phyloP scores from a whole-genome alignment of 2,329 filamentous ascomycete genomes.

The Emericellopsis atlantica region DNA sequence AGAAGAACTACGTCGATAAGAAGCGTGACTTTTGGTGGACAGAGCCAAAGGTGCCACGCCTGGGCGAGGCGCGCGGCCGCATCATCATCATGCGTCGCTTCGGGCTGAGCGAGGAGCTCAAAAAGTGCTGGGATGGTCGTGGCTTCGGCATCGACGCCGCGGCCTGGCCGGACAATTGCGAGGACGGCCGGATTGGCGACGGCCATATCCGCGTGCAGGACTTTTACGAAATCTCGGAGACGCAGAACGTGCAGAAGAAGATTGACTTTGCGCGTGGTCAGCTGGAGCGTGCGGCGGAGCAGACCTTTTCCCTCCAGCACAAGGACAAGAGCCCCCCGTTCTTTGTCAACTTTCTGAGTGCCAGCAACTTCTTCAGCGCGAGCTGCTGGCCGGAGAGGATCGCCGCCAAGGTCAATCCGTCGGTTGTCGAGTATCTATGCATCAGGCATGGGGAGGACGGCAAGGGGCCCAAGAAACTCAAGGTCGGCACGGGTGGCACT shows the following conservation, averaged over 20 bases:
- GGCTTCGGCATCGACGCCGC: constrained; percentile 50
- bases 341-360: constrained; percentile 83
- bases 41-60: constrained; percentile 58
- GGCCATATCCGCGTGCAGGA: constrained; percentile 79
- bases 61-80: constrained; percentile 70
- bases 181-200: constrained; percentile 50
- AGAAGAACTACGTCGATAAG: constrained; percentile 54
- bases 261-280: constrained; percentile 62
- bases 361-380: constrained; percentile 87
- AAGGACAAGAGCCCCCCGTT: constrained; percentile 40
- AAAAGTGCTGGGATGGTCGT: constrained; percentile 32
- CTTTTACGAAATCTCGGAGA: constrained; percentile 78
- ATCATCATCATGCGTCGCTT: constrained; percentile 81
- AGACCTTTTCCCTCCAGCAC: constrained; percentile 25
- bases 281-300: constrained; percentile 56
- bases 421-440: constrained; percentile 51
- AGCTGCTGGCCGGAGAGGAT: constrained; percentile 91
- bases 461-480: constrained; percentile 33
- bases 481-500: constrained; percentile 60
- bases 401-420: constrained; percentile 76
- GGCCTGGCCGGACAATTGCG: constrained; percentile 79
- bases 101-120: constrained; percentile 43
- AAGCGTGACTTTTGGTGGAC: constrained; percentile 62
- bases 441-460: constrained; percentile 38
- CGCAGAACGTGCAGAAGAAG: constrained; percentile 67